Base-by-base conservation (phyloP, 2,329 filamentous ascomycete species). In the Nemania diffusa region DNA sequence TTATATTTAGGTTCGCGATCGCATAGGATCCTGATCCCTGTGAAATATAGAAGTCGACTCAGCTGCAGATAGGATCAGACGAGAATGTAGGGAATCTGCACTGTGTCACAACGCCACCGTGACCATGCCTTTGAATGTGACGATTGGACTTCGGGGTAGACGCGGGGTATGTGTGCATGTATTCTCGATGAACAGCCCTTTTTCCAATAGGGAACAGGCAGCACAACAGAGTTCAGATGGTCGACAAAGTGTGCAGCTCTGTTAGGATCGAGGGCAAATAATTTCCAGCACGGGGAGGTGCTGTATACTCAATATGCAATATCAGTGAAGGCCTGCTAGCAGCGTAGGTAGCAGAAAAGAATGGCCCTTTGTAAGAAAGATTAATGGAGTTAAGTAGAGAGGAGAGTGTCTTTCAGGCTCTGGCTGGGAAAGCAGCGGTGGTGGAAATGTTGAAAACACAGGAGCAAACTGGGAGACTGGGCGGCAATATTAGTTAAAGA, bases 401-500 rank as follows among this genome's bases (percentile, higher is more conserved):
- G 46, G 44, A 61, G 32, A 9, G 26, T n/a, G 22, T 13, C 37
- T 40, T 17, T 40, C 34, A 26, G 32, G 50, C 37, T 34, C 32
- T 17, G 50, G 7, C 27, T 34, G 32, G 26, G 42, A 44, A n/a
- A 27, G 52, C 6, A n/a, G 42, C 60, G 40, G 34, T 62, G 51
- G 40, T 11, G 51, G 53, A 64, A 42, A 11, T 40, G 56, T 60
- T 48, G 55, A 52, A 61, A 65, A 57, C 62, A 20, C 32, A 27
- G 64, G 65, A 42, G 34, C 13, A 15, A 44, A 22, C 17, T 56
- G 64, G 44, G 46, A 50, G 53, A n/a, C 52, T 27, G 42, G 40
- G 57, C 61, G 60, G 67, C 51, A 58, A 67, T 62, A 62, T 64
- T 62, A 68, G 55, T 50, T 34, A 44, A 29, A 48, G 9, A 9